Percentiles rank a stretch among this genome's conserved stretches.
Conservation (phyloP, 495 filamentous ascomycete species). For the Viridothelium virens region DNA sequence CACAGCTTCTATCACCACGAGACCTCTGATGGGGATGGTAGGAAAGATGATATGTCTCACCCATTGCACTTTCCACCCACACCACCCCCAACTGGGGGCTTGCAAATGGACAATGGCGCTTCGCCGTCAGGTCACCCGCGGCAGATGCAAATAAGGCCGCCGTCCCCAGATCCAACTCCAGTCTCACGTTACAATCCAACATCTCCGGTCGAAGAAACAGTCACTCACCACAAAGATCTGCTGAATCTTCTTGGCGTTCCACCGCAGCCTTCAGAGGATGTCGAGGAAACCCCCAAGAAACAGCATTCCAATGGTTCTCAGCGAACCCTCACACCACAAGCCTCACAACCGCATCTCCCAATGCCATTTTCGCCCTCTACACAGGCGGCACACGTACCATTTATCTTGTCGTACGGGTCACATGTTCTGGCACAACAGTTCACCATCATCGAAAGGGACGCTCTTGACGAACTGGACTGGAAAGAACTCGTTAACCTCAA, state of each 20-base stretch:
- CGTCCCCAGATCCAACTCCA: constrained; percentile 14
- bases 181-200: constrained; percentile 4
- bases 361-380: constrained; percentile 12
- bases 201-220: constrained; percentile 3
- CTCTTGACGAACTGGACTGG: constrained; percentile 94
- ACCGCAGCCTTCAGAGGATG: background rate
- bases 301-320: constrained; percentile 2
- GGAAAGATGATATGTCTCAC: constrained; percentile 51
- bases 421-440: constrained; percentile 87
- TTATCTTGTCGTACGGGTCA: constrained; percentile 85
- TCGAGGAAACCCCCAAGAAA: background rate
- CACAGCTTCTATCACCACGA: constrained; percentile 39
- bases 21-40: constrained; percentile 26
- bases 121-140: constrained; percentile 21
- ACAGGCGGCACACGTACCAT: constrained; percentile 64
- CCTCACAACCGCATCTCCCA: background rate
- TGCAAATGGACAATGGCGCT: constrained; percentile 16
- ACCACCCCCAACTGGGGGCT: constrained; percentile 56
- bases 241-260: constrained; percentile 3
- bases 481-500: constrained; percentile 90
- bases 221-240: constrained; percentile 4
- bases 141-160: background rate
- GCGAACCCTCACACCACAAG: constrained; percentile 1
- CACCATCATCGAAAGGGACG: constrained; percentile 92
- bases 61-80: constrained; percentile 67